Percentiles rank a stretch among this genome's conserved stretches.
Conservation (phyloP, 805 yeast genomes). For the Starmerella geochares region DNA sequence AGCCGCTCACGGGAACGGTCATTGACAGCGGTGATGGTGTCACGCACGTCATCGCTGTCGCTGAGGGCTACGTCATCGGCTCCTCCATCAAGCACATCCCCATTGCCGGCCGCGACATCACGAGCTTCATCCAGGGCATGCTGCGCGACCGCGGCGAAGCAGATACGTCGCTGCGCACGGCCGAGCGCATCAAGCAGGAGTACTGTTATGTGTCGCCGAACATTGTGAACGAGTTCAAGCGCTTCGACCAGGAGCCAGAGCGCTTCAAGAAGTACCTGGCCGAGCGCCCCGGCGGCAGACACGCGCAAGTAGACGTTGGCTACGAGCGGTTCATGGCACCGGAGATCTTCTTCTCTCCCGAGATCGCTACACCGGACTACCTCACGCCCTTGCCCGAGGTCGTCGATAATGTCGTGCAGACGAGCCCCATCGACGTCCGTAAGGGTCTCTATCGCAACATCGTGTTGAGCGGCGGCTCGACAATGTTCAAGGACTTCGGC, state of each 20-base stretch:
- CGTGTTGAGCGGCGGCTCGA: slow-evolving; percentile 93
- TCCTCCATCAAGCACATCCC: slow-evolving; percentile 96
- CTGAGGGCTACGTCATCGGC: slow-evolving; percentile 98
- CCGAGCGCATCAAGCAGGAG: slow-evolving; percentile 93
- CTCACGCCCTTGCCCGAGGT: slow-evolving; percentile 92
- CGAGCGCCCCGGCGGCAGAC: slow-evolving; percentile 59
- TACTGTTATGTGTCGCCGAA: slow-evolving; percentile 97
- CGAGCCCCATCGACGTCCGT: slow-evolving; percentile 95
- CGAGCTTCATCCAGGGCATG: slow-evolving; percentile 82
- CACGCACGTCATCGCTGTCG: slow-evolving; percentile 97
- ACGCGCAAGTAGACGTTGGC: slow-evolving; percentile 77
- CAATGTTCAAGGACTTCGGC: slow-evolving; percentile 97
- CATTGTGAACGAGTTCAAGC: slow-evolving; percentile 89
- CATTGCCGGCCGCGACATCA: slow-evolving; percentile 96
- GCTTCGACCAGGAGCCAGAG: slow-evolving; percentile 78
- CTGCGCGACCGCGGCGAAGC: slow-evolving; percentile 94
- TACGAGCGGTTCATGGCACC: slow-evolving; percentile 97
- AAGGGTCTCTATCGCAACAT: slow-evolving; percentile 91
- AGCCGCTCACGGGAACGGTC: slow-evolving; percentile 96
- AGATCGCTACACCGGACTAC: slow-evolving; percentile 89
- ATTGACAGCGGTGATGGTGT: slow-evolving; percentile 99
- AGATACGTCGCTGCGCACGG: slow-evolving; percentile 88
- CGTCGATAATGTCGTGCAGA: slow-evolving; percentile 89
- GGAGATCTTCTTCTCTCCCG: slow-evolving; percentile 97
- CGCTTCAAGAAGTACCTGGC: slow-evolving; percentile 79